Evolutionary conservation across 805 yeast species (phyloP), one percentile per base, ranked within the genome.

Genomic region (Saccharomycopsis selenospora): DNA sequence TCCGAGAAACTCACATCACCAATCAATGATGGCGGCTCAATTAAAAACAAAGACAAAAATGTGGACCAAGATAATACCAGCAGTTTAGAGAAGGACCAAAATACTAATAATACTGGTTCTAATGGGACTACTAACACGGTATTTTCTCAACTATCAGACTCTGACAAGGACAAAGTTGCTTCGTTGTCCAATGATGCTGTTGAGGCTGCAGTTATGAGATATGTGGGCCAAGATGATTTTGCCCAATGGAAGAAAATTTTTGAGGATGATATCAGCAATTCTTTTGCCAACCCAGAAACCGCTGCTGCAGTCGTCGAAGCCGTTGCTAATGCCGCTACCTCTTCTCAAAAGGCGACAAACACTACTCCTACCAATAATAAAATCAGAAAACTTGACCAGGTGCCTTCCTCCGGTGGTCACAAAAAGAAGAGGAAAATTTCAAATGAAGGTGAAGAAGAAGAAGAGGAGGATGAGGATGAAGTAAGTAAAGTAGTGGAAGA

Each of bases 191-290:
- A 65, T 42, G 69, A 65, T 33, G 66, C 72, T 49, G 93, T 83
- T 2, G 93, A 83, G 57, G 93, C 85, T 14, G 93, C 89, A 0
- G 89, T 85, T 14, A 71, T 84, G 77, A 73, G 76, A 48, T 76
- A 77, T 56, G 91, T 83, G 11, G 87, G 84, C 17, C 84, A 82
- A 4, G 74, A 80, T 17, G 55, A 49, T 33, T 51, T 43, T 25
- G 43, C 45, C n/a, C 52, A 76, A 53, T 76, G 82, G 83, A 64
- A 69, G 3, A 64, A 75, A 11, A 71, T 73, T 52, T 60, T 75
- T 43, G 72, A 70, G 11, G 78, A 72, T 38, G 73, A 70, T 17
- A 24, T 55, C 2, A 33, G 38, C 38, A 33, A 33, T 14, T 33
- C 38, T 4, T 33, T 33, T 33, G 38, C 38, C 38, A 33, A 33